Conservation (phyloP, 768 basidiomycete species). For the Holtermannia corniformis region DNA sequence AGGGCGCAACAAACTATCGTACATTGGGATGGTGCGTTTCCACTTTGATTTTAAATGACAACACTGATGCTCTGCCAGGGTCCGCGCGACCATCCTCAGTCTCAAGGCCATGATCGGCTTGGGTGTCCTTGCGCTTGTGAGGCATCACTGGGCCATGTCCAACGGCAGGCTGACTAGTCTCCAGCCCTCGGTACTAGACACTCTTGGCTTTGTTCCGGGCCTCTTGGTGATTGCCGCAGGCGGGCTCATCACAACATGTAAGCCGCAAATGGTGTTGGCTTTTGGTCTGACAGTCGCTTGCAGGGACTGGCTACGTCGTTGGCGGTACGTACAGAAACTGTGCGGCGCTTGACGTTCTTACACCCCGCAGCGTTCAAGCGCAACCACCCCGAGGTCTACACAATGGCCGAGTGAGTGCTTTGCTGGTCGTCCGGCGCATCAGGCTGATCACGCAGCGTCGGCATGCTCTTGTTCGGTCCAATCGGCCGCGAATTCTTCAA, state of each 20-base stretch:
- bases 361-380: slow-evolving; percentile 18
- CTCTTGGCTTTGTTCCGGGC: slow-evolving; percentile 8
- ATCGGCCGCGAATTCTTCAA: slow-evolving; percentile 23
- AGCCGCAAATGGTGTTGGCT: slow-evolving; percentile 1
- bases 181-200: slow-evolving; percentile 14
- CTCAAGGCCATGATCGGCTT: slow-evolving; percentile 24
- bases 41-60: background rate
- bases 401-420: slow-evolving; percentile 14
- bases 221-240: slow-evolving; percentile 16
- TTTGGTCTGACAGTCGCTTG: background rate
- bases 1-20: slow-evolving; percentile 17
- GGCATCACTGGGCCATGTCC: too few relatives aligned
- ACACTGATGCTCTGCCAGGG: slow-evolving; percentile 5
- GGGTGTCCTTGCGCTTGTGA: slow-evolving; percentile 22
- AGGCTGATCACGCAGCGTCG: too few relatives aligned
- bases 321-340: slow-evolving; percentile 3
- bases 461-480: slow-evolving; percentile 21
- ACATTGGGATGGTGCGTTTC: slow-evolving; percentile 14
- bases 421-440: background rate
- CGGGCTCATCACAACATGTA: slow-evolving; percentile 21
- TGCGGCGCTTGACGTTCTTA: background rate
- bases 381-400: slow-evolving; percentile 29
- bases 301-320: slow-evolving; percentile 25
- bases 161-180: background rate
- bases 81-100: slow-evolving; percentile 18